A percentile compares a stretch with the other conserved stretches of the same genome.
Evolutionary conservation across 768 basidiomycete species (phyloP).

Genomic region (Ramaria sp.): DNA sequence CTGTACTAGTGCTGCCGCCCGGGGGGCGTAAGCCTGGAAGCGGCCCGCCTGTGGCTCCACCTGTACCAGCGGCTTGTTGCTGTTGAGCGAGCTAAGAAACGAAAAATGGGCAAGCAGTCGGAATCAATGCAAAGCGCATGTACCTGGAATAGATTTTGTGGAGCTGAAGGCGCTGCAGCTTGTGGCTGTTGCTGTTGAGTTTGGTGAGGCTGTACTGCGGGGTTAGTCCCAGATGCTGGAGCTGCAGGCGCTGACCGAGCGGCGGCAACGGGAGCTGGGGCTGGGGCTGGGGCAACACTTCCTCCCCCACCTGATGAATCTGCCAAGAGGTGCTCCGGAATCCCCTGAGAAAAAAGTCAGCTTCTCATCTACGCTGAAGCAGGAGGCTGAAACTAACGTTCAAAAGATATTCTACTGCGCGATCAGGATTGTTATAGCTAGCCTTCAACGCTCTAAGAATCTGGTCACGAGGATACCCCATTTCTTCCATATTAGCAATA

Average conservation of each 20-base stretch:
- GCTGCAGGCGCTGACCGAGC: conserved; percentile 18
- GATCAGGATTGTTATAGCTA: conserved; percentile 94
- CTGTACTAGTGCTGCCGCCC: conserved; percentile 24
- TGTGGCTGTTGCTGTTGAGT: conserved; percentile 1
- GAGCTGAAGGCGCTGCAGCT: conserved; percentile 15
- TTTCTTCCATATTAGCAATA: conserved; percentile 77
- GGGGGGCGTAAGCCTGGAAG: conserved; percentile 14
- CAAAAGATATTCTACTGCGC: conserved; percentile 97
- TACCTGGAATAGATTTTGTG: conserved; percentile 85
- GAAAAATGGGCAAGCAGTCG: too few relatives aligned
- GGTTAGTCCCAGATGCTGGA: conserved; percentile 23
- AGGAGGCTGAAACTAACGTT: conserved; percentile 40
- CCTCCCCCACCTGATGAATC: conserved; percentile 23
- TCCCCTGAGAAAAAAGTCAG: conserved; percentile 42
- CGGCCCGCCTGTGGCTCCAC: conserved; percentile 10
- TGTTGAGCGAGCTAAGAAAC: conserved; percentile 56
- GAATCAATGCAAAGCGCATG: neutral
- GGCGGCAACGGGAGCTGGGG: conserved; percentile 27
- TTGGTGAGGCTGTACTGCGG: conserved; percentile 25
- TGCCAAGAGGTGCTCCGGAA: conserved; percentile 56
- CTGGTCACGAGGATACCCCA: conserved; percentile 87
- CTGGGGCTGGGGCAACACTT: conserved; percentile 22
- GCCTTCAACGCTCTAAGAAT: conserved; percentile 81
- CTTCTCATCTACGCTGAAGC: conserved; percentile 10
- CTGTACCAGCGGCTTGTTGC: conserved; percentile 26